These are phyloP conservation scores for Cryptococcus depauperatus DNA, from an alignment of 1,284 basidiomycete species.

Conservation along the genomic window DNA sequence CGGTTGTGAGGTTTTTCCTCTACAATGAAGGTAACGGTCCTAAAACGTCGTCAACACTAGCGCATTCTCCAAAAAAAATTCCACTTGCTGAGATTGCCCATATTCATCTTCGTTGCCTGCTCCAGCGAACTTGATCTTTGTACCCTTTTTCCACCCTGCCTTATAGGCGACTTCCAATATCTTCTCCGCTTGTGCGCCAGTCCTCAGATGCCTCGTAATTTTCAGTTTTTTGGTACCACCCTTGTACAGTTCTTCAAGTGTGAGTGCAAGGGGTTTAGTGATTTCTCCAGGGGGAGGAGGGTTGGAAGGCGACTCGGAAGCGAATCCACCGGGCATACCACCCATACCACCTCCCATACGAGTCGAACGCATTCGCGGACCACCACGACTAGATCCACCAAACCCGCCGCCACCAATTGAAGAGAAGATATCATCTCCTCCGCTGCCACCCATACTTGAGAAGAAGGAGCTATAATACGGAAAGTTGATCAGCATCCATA, in stretches of 20 bases:
- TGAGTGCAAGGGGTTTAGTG: conserved; percentile 72
- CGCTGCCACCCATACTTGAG: conserved; percentile 31
- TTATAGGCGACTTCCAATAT: conserved; percentile 80
- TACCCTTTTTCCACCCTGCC: conserved; percentile 63
- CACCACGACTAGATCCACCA: conserved; percentile 12
- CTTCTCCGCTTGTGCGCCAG: conserved; percentile 77
- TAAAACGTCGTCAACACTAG: conserved; percentile 2
- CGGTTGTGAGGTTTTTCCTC: conserved; percentile 78
- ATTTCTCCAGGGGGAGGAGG: conserved; percentile 55
- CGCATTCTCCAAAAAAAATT: conserved; percentile 30
- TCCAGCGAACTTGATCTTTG: conserved; percentile 79
- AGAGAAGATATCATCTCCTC: conserved; percentile 34
- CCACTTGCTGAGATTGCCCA: conserved; percentile 61
- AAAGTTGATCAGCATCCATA: conserved; percentile 10
- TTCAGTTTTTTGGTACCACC: conserved; percentile 86
- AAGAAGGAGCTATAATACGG: conserved; percentile 57
- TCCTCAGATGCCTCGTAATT: conserved; percentile 64
- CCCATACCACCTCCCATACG: conserved; percentile 35
- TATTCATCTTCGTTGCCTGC: conserved; percentile 72
- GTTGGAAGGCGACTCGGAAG: conserved; percentile 37
- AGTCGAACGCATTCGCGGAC: conserved; percentile 22
- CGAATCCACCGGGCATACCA: conserved; percentile 54
- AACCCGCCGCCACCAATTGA: conserved; percentile 23
- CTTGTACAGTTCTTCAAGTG: conserved; percentile 82
- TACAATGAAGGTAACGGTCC: conserved; percentile 69